Evolutionary conservation across 2,329 filamentous ascomycete species (phyloP).

Genomic region (Diaporthe sp.): DNA sequence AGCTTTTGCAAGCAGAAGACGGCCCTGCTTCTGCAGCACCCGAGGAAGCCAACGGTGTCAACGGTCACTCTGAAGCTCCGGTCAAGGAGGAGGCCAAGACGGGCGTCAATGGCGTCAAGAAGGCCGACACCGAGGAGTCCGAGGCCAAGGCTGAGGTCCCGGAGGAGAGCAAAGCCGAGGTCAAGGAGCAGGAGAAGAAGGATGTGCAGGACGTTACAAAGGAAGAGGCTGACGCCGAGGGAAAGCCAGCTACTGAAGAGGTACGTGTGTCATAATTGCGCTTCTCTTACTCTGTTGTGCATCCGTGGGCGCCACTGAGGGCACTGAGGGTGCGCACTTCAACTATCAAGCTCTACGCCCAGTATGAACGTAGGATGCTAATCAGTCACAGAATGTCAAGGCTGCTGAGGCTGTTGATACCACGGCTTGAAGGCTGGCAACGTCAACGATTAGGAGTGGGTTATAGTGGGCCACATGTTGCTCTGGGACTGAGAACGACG

Average conservation of each 20-base stretch:
- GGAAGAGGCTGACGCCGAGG: conserved; percentile 46
- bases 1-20: conserved; percentile 73
- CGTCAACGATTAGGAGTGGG: background rate
- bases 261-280: conserved; percentile 45
- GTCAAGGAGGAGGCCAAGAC: conserved; percentile 55
- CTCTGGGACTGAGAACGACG: conserved; percentile 21
- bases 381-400: conserved; percentile 45
- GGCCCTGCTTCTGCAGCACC: conserved; percentile 53
- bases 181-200: conserved; percentile 46
- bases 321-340: background rate
- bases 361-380: background rate
- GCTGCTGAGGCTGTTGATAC: conserved; percentile 54
- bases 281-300: background rate
- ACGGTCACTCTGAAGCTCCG: conserved; percentile 58
- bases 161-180: conserved; percentile 50
- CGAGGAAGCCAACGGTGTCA: conserved; percentile 60
- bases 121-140: conserved; percentile 47
- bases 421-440: conserved; percentile 48
- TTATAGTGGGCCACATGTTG: background rate
- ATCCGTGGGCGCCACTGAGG: no score
- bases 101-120: conserved; percentile 49
- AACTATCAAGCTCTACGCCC: background rate
- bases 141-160: conserved; percentile 49
- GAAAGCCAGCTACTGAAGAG: conserved; percentile 52
- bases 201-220: conserved; percentile 48